Percentiles rank a stretch among this genome's conserved stretches.
These are phyloP conservation scores for Stylonectria norvegica DNA, from an alignment of 2,329 filamentous ascomycete species.

Conservation along the genomic window DNA sequence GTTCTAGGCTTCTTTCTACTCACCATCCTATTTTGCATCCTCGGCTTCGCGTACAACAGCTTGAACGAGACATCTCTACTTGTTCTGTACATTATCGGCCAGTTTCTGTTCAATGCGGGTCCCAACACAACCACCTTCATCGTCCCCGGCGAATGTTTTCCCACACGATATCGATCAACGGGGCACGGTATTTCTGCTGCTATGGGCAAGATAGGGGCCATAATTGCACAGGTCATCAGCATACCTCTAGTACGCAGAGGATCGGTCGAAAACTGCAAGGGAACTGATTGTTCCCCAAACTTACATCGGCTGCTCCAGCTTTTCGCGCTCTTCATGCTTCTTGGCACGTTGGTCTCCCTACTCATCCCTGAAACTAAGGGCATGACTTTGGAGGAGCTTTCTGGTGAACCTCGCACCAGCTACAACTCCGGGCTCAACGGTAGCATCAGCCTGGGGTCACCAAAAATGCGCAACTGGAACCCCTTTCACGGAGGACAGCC, in stretches of 20 bases:
- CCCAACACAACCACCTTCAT: conserved; percentile 66
- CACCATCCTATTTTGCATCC: conserved; percentile 58
- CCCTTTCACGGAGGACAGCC: conserved; percentile 49
- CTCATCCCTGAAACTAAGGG: conserved; percentile 77
- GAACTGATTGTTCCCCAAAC: conserved; percentile 52
- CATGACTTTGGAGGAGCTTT: conserved; percentile 67
- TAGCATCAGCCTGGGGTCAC: conserved; percentile 39
- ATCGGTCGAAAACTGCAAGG: conserved; percentile 45
- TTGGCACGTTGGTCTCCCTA: conserved; percentile 64
- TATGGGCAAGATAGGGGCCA: conserved; percentile 64
- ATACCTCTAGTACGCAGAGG: conserved; percentile 60
- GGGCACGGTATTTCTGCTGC: conserved; percentile 65
- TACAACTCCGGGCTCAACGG: conserved; percentile 52
- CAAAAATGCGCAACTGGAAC: conserved; percentile 39
- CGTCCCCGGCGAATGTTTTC: conserved; percentile 62
- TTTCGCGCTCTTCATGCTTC: conserved; percentile 77
- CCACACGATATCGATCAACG: conserved; percentile 59
- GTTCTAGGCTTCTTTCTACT: conserved; percentile 59
- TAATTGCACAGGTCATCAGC: conserved; percentile 63
- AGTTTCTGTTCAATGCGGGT: conserved; percentile 66
- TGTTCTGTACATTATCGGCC: conserved; percentile 59
- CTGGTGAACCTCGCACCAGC: conserved; percentile 62
- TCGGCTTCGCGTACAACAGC: conserved; percentile 57
- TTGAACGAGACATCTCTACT: conserved; percentile 50
- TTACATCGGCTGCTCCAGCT: conserved; percentile 73